Evolutionary conservation across 345 rosid species (phyloP).

Genomic region (Acer saccharum): DNA sequence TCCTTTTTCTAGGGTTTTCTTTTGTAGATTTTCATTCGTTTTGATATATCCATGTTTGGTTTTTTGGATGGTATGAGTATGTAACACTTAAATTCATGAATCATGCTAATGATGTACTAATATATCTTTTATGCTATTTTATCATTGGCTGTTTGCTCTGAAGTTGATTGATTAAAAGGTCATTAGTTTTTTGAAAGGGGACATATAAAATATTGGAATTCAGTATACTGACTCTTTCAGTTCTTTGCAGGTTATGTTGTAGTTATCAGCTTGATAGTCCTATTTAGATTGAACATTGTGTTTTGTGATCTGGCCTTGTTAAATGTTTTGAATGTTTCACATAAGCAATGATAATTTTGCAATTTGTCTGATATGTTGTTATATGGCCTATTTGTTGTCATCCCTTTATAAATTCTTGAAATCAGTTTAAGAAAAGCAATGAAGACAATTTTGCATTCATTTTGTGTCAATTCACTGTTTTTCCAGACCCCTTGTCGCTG

Average conservation of each 20-base stretch:
- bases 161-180: conserved; percentile 4
- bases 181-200: not conserved
- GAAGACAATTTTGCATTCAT: not conserved
- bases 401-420: conserved; percentile 3
- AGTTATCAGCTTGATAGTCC: not conserved
- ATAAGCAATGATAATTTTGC: no score
- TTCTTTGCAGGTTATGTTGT: not conserved
- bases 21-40: not conserved
- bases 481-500: conserved; percentile 87
- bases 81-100: not conserved
- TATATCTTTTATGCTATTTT: not conserved
- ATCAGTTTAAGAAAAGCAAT: not conserved
- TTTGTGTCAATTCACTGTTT: conserved; percentile 25
- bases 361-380: not conserved
- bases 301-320: conserved; percentile 4
- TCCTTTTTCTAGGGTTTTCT: not conserved
- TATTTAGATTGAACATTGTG: conserved; percentile 10
- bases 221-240: not conserved
- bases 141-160: conserved; percentile 4
- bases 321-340: not conserved
- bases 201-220: not conserved
- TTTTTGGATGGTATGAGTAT: conserved; percentile 1
- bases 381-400: conserved; percentile 8
- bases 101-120: not conserved
- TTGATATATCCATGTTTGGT: not conserved